These are phyloP conservation scores for Chlamydomonas sp. DNA, from an alignment of 139 green algal species.

Conservation along the genomic window DNA sequence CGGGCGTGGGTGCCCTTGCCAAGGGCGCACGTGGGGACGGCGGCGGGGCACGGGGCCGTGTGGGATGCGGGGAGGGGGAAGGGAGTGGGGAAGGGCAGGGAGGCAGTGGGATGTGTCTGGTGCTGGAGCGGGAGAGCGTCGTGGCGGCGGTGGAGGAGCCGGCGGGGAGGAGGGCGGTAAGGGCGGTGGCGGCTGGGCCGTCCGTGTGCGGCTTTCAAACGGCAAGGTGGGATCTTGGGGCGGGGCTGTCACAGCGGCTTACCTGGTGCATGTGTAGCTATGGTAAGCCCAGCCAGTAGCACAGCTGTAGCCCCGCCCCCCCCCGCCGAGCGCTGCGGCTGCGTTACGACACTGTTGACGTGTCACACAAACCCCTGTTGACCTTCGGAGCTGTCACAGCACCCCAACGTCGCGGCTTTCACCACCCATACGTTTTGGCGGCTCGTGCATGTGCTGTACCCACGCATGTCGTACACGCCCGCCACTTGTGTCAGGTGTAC, in stretches of 20 bases:
- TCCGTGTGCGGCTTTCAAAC: conserved; percentile 11
- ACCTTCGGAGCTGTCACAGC: no score
- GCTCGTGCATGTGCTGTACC: neutral
- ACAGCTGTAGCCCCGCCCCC: no score
- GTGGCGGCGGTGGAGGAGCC: neutral
- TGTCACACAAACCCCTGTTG: no score
- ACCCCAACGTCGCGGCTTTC: no score
- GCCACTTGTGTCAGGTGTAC: conserved; percentile 16
- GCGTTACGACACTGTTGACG: no score
- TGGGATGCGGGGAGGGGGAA: neutral
- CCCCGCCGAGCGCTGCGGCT: no score
- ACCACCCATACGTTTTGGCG: no score
- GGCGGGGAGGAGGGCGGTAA: neutral
- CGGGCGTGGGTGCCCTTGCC: no score
- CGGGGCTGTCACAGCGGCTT: neutral
- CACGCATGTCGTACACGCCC: conserved; percentile 14
- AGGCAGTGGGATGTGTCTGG: neutral
- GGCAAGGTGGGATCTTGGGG: conserved; percentile 5
- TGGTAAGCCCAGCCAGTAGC: no score
- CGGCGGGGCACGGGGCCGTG: neutral
- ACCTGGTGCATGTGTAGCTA: neutral
- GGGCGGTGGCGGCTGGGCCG: neutral
- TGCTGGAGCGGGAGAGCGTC: neutral
- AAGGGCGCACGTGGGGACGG: no score
- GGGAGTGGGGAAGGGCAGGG: neutral